These are phyloP conservation scores for Boechera stricta DNA, from an alignment of 345 rosid genomes.

Conservation along the genomic window DNA sequence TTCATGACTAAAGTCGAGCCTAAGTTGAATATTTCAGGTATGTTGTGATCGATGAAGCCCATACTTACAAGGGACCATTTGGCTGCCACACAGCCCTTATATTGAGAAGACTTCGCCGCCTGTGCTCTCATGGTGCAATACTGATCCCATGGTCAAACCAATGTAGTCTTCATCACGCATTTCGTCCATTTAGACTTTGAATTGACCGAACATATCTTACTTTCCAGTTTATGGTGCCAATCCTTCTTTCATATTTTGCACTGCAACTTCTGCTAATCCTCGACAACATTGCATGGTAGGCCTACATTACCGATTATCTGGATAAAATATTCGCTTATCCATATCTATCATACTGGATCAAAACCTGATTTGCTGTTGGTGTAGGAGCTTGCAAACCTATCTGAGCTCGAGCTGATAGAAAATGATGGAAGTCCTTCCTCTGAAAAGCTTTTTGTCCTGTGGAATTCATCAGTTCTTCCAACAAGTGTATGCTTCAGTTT, in stretches of 20 bases:
- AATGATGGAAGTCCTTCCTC: conserved; percentile 96
- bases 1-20: background rate
- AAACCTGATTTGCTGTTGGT: conserved; percentile 45
- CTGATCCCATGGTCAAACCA: conserved; percentile 19
- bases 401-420: conserved; percentile 73
- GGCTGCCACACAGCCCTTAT: conserved; percentile 97
- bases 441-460: conserved; percentile 74
- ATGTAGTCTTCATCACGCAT: conserved; percentile 5
- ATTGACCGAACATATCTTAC: conserved; percentile 26
- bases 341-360: background rate
- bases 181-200: background rate
- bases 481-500: conserved; percentile 50
- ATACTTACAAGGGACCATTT: conserved; percentile 93
- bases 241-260: conserved; percentile 84
- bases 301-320: conserved; percentile 29
- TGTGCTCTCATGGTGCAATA: conserved; percentile 78
- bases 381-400: conserved; percentile 91
- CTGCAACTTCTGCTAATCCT: conserved; percentile 98
- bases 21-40: conserved; percentile 52
- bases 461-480: conserved; percentile 64
- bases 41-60: conserved; percentile 95
- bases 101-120: conserved; percentile 86
- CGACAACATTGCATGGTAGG: conserved; percentile 93
- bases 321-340: conserved; percentile 10
- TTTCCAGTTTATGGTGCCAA: conserved; percentile 76